Evolutionary conservation across 164 flowering plant genomes (phyloP).

Genomic region (Buxus sempervirens): DNA sequence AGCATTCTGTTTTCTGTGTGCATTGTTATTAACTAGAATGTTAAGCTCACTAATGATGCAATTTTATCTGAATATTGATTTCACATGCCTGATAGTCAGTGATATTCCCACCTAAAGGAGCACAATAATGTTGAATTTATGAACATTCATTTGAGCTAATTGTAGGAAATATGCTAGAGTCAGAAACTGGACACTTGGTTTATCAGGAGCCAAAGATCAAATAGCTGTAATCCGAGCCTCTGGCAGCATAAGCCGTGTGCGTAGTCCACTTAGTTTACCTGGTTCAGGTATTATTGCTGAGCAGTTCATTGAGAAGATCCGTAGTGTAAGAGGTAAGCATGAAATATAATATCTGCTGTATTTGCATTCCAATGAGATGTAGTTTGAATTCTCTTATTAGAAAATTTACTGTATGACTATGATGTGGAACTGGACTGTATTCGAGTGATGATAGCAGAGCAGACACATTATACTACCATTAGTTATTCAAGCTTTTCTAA

Average conservation of each 20-base stretch:
- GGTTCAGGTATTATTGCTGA: slow-evolving; percentile 69
- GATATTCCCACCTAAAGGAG: background rate
- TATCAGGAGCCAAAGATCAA: slow-evolving; percentile 63
- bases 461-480: background rate
- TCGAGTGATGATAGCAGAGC: background rate
- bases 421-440: background rate
- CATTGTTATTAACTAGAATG: background rate
- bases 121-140: background rate
- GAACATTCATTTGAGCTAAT: slow-evolving; percentile 7
- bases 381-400: background rate
- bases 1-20: background rate
- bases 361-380: background rate
- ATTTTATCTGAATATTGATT: background rate
- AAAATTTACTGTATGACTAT: background rate
- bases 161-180: slow-evolving; percentile 80
- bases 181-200: slow-evolving; percentile 81
- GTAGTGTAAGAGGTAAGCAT: slow-evolving; percentile 45
- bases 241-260: slow-evolving; percentile 82
- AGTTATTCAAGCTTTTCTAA: background rate
- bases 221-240: slow-evolving; percentile 92
- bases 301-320: slow-evolving; percentile 69
- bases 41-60: background rate
- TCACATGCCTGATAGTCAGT: background rate
- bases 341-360: slow-evolving; percentile 1
- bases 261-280: slow-evolving; percentile 55